phyloP scores from a whole-genome alignment of 305 asterid genomes.

The Salvia sclarea region DNA sequence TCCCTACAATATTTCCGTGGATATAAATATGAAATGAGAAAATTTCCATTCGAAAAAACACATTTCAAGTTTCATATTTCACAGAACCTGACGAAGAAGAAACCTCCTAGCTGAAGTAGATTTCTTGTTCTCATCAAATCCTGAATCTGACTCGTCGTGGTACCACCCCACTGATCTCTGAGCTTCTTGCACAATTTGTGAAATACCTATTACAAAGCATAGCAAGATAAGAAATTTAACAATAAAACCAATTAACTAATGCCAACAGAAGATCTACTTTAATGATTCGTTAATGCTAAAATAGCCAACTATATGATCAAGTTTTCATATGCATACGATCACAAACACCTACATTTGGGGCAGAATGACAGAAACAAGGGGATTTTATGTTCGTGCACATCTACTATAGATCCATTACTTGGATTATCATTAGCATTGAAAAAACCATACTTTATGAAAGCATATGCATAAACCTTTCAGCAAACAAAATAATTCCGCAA shows the following conservation, averaged over 20 bases:
- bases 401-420: neutral
- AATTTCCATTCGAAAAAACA: neutral
- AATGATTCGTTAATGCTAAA: neutral
- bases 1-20: slow-evolving; percentile 22
- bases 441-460: neutral
- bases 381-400: neutral
- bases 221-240: neutral
- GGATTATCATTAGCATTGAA: neutral
- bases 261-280: neutral
- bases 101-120: slow-evolving; percentile 49
- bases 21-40: slow-evolving; percentile 4
- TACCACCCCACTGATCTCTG: slow-evolving; percentile 80
- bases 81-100: slow-evolving; percentile 50
- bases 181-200: slow-evolving; percentile 70
- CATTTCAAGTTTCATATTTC: slow-evolving; percentile 31
- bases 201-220: slow-evolving; percentile 51
- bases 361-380: neutral
- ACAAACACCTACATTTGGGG: neutral
- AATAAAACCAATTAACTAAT: neutral
- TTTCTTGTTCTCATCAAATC: slow-evolving; percentile 37
- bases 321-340: neutral
- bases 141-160: slow-evolving; percentile 64
- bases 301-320: neutral
- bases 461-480: neutral
- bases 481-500: neutral